Evolutionary conservation across 345 rosid genomes (phyloP).

Genomic region (Populus simonii): DNA sequence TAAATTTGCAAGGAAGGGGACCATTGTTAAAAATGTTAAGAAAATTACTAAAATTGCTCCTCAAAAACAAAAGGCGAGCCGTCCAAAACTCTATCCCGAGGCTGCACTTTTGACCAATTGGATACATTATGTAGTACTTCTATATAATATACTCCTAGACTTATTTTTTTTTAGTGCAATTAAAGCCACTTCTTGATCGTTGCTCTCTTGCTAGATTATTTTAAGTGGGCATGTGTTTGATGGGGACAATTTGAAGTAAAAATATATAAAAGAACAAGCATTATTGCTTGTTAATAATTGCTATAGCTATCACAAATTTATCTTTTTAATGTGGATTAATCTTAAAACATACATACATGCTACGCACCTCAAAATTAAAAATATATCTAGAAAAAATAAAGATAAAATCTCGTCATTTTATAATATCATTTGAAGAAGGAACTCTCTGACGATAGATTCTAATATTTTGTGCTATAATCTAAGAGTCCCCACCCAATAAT

Average conservation of each 20-base stretch:
- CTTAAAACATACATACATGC: not conserved
- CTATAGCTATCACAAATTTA: conserved; percentile 6
- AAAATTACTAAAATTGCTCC: not conserved
- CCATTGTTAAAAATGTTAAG: not conserved
- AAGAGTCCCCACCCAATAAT: not conserved
- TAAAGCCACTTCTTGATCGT: conserved; percentile 16
- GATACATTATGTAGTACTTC: not conserved
- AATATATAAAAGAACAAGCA: conserved; percentile 3
- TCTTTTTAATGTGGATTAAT: conserved; percentile 1
- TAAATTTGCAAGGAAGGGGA: not conserved
- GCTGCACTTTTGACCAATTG: conserved; percentile 39
- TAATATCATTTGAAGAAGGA: too few species aligned
- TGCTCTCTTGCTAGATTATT: not conserved
- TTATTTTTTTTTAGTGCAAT: not conserved
- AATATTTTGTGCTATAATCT: too few species aligned
- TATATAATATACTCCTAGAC: not conserved
- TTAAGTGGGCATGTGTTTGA: conserved; percentile 10
- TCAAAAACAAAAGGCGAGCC: conserved; percentile 2
- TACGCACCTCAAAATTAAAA: not conserved
- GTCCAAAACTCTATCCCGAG: conserved; percentile 8
- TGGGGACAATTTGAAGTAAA: conserved; percentile 9
- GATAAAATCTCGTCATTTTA: too few species aligned
- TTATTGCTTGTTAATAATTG: not conserved
- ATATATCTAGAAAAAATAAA: not conserved
- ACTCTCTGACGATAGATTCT: too few species aligned